Percentiles rank a stretch among this genome's conserved stretches.
Evolutionary conservation across 2,329 filamentous ascomycete genomes (phyloP).

Genomic region (Alternaria sp.): DNA sequence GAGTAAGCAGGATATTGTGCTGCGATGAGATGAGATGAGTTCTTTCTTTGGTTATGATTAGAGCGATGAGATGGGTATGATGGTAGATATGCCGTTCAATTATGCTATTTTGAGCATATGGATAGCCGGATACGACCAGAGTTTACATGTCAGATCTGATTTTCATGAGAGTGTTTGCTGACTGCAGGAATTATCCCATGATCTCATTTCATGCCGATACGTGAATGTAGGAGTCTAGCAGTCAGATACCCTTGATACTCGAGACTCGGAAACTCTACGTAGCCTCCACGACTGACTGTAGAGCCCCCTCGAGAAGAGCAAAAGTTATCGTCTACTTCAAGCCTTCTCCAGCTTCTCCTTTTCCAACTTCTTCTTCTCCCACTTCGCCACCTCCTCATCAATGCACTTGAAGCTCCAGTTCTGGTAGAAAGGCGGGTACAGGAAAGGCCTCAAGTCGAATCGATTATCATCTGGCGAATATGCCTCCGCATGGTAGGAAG

Average conservation of each 20-base stretch:
- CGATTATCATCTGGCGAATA: slow-evolving; percentile 66
- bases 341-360: slow-evolving; percentile 12
- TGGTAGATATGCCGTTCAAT: background rate
- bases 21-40: slow-evolving; percentile 27
- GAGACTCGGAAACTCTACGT: background rate
- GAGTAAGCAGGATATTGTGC: slow-evolving; percentile 31
- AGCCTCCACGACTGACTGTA: background rate
- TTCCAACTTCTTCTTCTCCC: slow-evolving; percentile 30
- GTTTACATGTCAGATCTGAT: background rate
- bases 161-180: background rate
- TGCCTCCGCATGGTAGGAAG: slow-evolving; percentile 47
- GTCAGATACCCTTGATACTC: background rate
- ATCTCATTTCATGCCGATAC: background rate
- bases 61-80: background rate
- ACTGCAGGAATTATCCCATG: background rate
- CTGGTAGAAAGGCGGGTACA: slow-evolving; percentile 53
- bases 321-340: background rate
- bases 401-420: slow-evolving; percentile 49
- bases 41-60: background rate
- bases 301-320: background rate
- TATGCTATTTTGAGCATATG: background rate
- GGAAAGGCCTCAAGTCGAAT: slow-evolving; percentile 55
- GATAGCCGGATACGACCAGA: background rate
- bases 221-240: background rate
- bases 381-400: slow-evolving; percentile 40